Conservation (phyloP, 1,284 basidiomycete genomes). For the Trametes pubescens region DNA sequence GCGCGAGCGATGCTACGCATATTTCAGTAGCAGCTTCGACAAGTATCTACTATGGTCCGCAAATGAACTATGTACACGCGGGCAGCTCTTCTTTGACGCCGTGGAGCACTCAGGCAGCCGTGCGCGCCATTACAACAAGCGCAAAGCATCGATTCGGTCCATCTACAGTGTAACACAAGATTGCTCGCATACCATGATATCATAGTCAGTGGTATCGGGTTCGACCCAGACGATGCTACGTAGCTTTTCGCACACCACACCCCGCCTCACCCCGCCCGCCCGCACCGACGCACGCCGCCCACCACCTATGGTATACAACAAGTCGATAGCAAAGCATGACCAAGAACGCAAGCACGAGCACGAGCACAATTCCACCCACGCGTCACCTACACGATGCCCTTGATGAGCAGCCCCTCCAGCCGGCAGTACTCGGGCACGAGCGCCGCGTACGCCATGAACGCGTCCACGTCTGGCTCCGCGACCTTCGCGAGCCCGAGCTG, state of each 20-base stretch:
- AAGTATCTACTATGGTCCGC: no score
- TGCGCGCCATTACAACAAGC: slow-evolving; percentile 5
- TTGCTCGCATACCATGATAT: slow-evolving; percentile 32
- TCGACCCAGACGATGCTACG: slow-evolving; percentile 30
- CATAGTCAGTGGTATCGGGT: slow-evolving; percentile 36
- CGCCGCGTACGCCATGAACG: slow-evolving; percentile 83
- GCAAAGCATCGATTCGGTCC: slow-evolving; percentile 20
- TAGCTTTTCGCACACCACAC: slow-evolving; percentile 22
- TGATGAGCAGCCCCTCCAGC: slow-evolving; percentile 77
- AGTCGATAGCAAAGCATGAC: slow-evolving; percentile 35
- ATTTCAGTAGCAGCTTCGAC: no score
- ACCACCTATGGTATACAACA: slow-evolving; percentile 32
- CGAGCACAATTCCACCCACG: slow-evolving; percentile 11
- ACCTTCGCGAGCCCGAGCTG: slow-evolving; percentile 82
- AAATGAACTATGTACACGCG: no score
- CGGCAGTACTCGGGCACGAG: slow-evolving; percentile 85
- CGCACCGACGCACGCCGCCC: slow-evolving; percentile 13
- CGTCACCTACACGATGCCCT: slow-evolving; percentile 57
- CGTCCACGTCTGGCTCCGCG: slow-evolving; percentile 81
- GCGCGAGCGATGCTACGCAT: no score
- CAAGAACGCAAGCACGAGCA: slow-evolving; percentile 24
- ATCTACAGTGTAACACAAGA: slow-evolving; percentile 25
- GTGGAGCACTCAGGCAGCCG: neutral
- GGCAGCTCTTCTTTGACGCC: no score
- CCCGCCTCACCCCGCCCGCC: slow-evolving; percentile 7